These are phyloP conservation scores for Helminthosporium solani DNA, from an alignment of 2,329 filamentous ascomycete species.

Conservation along the genomic window DNA sequence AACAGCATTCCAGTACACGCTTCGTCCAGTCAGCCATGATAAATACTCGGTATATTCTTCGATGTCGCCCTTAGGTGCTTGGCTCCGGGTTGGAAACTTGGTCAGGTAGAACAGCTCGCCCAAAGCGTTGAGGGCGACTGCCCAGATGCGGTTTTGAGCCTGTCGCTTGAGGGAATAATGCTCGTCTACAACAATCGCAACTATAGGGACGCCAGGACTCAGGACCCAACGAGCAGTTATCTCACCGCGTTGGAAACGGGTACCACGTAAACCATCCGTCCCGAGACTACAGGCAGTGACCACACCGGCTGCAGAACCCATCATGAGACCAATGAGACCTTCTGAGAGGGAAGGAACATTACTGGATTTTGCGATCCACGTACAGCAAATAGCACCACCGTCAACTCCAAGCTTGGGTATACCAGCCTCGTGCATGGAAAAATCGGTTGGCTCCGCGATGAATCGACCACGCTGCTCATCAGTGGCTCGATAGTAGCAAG, in stretches of 20 bases:
- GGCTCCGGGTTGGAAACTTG: slow-evolving; percentile 62
- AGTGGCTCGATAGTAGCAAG: slow-evolving; percentile 72
- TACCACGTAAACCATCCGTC: slow-evolving; percentile 57
- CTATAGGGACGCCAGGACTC: slow-evolving; percentile 88
- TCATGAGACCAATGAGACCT: slow-evolving; percentile 77
- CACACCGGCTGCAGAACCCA: slow-evolving; percentile 79
- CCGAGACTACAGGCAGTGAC: slow-evolving; percentile 80
- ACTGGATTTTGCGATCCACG: slow-evolving; percentile 87
- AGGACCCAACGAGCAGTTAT: slow-evolving; percentile 85
- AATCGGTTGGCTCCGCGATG: slow-evolving; percentile 61
- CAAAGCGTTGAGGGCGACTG: slow-evolving; percentile 88
- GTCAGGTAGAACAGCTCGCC: slow-evolving; percentile 88
- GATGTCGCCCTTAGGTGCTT: slow-evolving; percentile 48
- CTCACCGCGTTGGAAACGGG: slow-evolving; percentile 69
- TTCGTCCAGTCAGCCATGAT: slow-evolving; percentile 79
- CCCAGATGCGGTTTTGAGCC: slow-evolving; percentile 74
- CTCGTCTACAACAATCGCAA: slow-evolving; percentile 81
- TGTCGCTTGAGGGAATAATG: slow-evolving; percentile 72
- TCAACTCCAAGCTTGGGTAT: slow-evolving; percentile 74
- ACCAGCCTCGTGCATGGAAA: slow-evolving; percentile 65
- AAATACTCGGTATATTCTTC: slow-evolving; percentile 60
- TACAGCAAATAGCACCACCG: slow-evolving; percentile 70
- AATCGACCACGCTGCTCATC: slow-evolving; percentile 77
- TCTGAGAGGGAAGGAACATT: slow-evolving; percentile 70
- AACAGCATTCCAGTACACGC: slow-evolving; percentile 76